These are phyloP conservation scores for Bipolaris cookei DNA, from an alignment of 2,329 filamentous ascomycete genomes.

Conservation along the genomic window DNA sequence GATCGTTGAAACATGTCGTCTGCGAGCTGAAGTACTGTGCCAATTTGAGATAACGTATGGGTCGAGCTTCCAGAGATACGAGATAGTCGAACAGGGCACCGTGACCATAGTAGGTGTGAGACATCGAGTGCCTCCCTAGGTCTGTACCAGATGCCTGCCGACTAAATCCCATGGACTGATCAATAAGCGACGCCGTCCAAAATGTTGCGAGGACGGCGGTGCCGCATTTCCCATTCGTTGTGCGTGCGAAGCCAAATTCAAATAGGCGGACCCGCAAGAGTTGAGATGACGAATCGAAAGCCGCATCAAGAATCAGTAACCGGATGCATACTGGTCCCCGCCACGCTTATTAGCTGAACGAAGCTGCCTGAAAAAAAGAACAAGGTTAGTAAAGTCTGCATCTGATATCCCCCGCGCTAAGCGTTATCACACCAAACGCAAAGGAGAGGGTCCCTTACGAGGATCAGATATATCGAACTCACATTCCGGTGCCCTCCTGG, in stretches of 20 bases:
- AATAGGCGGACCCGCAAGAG: conserved; percentile 47
- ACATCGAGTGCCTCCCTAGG: conserved; percentile 38
- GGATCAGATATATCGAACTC: conserved; percentile 80
- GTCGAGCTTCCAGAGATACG: conserved; percentile 41
- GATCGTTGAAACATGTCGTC: conserved; percentile 27
- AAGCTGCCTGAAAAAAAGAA: conserved; percentile 56
- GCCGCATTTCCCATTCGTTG: conserved; percentile 54
- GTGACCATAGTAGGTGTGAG: conserved; percentile 34
- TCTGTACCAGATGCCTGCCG: conserved; percentile 43
- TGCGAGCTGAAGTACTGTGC: conserved; percentile 29
- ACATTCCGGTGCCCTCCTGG: conserved; percentile 94
- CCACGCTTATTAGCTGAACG: conserved; percentile 60
- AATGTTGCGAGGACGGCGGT: conserved; percentile 49
- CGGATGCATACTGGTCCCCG: conserved; percentile 55
- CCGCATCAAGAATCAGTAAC: conserved; percentile 56
- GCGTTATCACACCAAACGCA: conserved; percentile 81
- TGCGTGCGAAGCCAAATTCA: conserved; percentile 41
- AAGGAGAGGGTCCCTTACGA: conserved; percentile 89
- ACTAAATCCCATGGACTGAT: conserved; percentile 47
- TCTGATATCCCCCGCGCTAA: conserved; percentile 69
- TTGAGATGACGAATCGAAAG: conserved; percentile 51
- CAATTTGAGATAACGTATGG: conserved; percentile 35
- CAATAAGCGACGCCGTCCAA: conserved; percentile 49
- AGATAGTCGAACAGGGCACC: conserved; percentile 36
- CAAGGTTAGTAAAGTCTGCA: conserved; percentile 56